Evolutionary conservation across 2,329 filamentous ascomycete genomes (phyloP).

Genomic region (Epichloe typhina): DNA sequence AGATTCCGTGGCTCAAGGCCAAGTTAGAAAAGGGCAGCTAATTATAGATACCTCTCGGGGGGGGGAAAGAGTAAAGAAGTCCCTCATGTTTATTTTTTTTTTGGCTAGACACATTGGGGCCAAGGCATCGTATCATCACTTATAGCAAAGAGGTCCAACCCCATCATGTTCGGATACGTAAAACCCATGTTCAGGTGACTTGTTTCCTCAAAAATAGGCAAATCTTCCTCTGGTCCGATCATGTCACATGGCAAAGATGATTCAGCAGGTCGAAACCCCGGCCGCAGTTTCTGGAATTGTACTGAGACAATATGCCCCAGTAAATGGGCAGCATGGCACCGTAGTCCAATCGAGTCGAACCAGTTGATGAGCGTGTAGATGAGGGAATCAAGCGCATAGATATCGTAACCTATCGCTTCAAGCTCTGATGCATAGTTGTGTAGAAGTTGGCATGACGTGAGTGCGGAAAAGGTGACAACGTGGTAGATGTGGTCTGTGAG

Average conservation of each 20-base stretch:
- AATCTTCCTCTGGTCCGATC: not conserved
- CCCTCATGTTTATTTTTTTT: not conserved
- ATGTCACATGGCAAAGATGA: not conserved
- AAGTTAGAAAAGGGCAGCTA: not conserved
- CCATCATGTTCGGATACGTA: not conserved
- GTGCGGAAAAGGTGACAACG: conserved; percentile 15
- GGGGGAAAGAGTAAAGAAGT: not conserved
- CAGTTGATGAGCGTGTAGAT: conserved; percentile 11
- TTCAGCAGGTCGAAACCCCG: not conserved
- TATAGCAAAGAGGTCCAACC: not conserved
- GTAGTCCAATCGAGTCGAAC: conserved; percentile 12
- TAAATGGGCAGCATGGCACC: conserved; percentile 14
- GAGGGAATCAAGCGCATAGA: conserved; percentile 8
- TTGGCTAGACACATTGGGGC: not conserved
- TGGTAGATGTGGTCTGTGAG: conserved; percentile 19
- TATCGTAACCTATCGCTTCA: conserved; percentile 5
- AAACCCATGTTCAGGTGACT: not conserved
- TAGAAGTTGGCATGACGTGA: conserved; percentile 12
- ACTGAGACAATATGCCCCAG: conserved; percentile 13
- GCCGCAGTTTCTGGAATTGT: conserved; percentile 10
- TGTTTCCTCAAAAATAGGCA: not conserved
- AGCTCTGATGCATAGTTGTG: conserved; percentile 12
- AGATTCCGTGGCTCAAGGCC: conserved; percentile 15
- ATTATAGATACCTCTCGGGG: too few species aligned
- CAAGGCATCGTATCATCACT: not conserved